These are phyloP conservation scores for Patellifolia procumbens DNA, from an alignment of 179 eudicot genomes.

Conservation along the genomic window DNA sequence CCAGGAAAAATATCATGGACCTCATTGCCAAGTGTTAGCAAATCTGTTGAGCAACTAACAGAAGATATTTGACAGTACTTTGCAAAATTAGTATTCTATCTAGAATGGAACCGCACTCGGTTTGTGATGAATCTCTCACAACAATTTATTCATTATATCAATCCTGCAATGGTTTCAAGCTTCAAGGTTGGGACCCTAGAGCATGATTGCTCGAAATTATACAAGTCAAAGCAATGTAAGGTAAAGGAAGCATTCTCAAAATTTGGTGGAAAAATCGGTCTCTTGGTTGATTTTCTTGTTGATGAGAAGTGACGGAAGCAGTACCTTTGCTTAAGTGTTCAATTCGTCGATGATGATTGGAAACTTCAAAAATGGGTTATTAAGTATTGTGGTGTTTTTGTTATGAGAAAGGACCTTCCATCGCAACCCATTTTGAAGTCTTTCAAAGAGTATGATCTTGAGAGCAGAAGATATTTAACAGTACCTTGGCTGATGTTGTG, in stretches of 20 bases:
- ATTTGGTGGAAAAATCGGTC: slow-evolving; percentile 29
- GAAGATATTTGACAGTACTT: not conserved
- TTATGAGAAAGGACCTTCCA: not conserved
- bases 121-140: not conserved
- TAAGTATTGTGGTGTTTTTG: not conserved
- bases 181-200: slow-evolving; percentile 2
- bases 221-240: slow-evolving; percentile 15
- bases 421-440: not conserved
- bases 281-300: slow-evolving; percentile 27
- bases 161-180: not conserved
- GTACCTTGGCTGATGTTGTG: not conserved
- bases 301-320: not conserved
- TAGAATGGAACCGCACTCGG: not conserved
- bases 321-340: slow-evolving; percentile 26
- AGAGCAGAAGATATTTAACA: not conserved
- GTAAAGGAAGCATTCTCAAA: slow-evolving; percentile 25
- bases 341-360: slow-evolving; percentile 37
- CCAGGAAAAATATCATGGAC: not conserved
- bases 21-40: not conserved
- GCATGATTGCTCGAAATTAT: slow-evolving; percentile 15
- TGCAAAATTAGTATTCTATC: not conserved
- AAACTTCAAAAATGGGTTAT: slow-evolving; percentile 31
- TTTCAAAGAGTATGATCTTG: slow-evolving; percentile 28
- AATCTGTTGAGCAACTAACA: not conserved
- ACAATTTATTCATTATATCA: not conserved